Base-by-base conservation (phyloP, 83 land plant species). In the Thuja plicata region DNA sequence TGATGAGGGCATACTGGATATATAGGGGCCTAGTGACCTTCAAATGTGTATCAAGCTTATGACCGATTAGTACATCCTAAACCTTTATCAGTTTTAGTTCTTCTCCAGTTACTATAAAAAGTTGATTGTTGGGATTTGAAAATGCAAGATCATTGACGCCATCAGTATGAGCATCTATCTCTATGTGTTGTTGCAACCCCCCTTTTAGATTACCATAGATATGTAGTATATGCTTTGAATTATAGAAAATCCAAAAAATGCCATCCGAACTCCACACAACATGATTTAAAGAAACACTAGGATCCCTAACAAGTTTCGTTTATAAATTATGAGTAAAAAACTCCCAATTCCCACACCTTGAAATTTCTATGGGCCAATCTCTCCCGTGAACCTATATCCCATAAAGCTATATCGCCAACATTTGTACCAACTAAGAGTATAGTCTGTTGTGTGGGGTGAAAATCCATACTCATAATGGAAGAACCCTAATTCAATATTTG, bases 141-240 rank as follows among this genome's bases (percentile, higher is more conserved):
- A 98, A 97, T 13, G 99, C 97, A 93, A 98, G 91, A 93, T 97
- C 99, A 90, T 97, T 97, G 46, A 98, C 99, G 88, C 95, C 96
- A 40, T 97, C 99, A 74, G 60, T 92, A 93, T 98, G 99, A 87
- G 99, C 99, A 91, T 98, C 99, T 92, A 98, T 97, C 99, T 87
- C 88, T 60, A 87, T 43, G 77, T 87, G 88, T 16, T 87, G 88
- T 12, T 37, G 88, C 35, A 87, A 70, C 48, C 40, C 88, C 12
- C 82, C 82, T 17, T 41, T 60, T 54, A 9, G 74, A 57, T 86
- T 85, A 43, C 38, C 52, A 88, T 88, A 88, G 48, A 88, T 88
- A 86, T 88, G 88, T 60, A 87, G 78, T 41, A 87, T 62, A 37
- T 87, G 88, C 52, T 87, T 87, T 40, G 88, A 87, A 87, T 87